Conservation (phyloP, 495 filamentous ascomycete genomes). For the Penicillium desertorum region DNA sequence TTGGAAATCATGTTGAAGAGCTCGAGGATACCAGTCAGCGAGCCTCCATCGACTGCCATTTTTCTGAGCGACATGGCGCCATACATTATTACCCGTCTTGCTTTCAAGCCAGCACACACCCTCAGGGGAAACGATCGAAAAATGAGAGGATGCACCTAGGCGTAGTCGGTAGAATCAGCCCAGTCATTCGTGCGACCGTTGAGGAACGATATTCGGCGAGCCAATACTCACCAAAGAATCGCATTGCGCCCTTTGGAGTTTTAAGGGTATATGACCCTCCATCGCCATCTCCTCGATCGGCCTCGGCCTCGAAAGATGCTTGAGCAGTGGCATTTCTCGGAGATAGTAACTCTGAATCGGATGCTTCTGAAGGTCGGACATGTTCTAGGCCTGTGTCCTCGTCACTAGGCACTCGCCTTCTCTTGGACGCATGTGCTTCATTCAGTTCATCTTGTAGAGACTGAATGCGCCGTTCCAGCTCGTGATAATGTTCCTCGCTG, state of each 20-base stretch:
- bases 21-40: slow-evolving; percentile 17
- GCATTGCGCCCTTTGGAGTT: slow-evolving; percentile 13
- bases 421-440: neutral
- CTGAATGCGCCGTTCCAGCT: slow-evolving; percentile 10
- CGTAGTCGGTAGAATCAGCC: slow-evolving; percentile 1
- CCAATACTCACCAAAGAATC: slow-evolving; percentile 19
- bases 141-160: slow-evolving; percentile 18
- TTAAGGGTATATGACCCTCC: slow-evolving; percentile 13
- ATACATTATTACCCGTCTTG: neutral
- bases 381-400: slow-evolving; percentile 1
- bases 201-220: slow-evolving; percentile 1
- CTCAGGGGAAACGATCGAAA: slow-evolving; percentile 9
- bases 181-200: neutral
- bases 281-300: slow-evolving; percentile 2
- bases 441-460: slow-evolving; percentile 12
- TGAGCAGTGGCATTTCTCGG: slow-evolving; percentile 1
- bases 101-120: slow-evolving; percentile 2
- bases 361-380: neutral
- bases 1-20: slow-evolving; percentile 14
- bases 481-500: slow-evolving; percentile 1
- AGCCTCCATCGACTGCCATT: slow-evolving; percentile 10
- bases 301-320: slow-evolving; percentile 2
- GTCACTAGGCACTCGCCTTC: neutral
- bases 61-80: slow-evolving; percentile 4
- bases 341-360: neutral